phyloP scores from a whole-genome alignment of 208 protist species.

The Crithidia fasciculata region DNA sequence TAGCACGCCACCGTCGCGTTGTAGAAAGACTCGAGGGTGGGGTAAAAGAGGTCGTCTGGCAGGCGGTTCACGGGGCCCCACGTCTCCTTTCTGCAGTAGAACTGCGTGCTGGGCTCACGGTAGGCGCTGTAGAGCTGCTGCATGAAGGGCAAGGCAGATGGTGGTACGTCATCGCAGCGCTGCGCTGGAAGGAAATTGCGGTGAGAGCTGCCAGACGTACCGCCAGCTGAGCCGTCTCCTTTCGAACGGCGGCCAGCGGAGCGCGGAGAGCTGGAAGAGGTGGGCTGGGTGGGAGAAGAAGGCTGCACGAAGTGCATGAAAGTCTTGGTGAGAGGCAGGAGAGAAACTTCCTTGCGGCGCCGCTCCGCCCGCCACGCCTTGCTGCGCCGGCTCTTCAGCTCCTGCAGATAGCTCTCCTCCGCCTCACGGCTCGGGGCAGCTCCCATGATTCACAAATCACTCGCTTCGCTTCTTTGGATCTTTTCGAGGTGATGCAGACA shows the following conservation, averaged over 20 bases:
- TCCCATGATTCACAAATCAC: not conserved
- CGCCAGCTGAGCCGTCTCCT: not conserved
- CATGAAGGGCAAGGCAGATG: constrained; percentile 35
- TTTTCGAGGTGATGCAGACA: too few species aligned
- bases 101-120: constrained; percentile 42
- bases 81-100: constrained; percentile 40
- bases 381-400: not conserved
- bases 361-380: not conserved
- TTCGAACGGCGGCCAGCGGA: too few species aligned
- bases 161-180: constrained; percentile 1
- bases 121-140: constrained; percentile 48
- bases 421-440: constrained; percentile 17
- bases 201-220: not conserved
- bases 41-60: constrained; percentile 32
- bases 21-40: constrained; percentile 47
- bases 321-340: constrained; percentile 17
- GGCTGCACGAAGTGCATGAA: constrained; percentile 6
- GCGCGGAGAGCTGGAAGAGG: too few species aligned
- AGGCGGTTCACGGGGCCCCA: constrained; percentile 25
- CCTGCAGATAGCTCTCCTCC: constrained; percentile 14
- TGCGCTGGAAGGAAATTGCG: not conserved
- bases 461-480: too few species aligned
- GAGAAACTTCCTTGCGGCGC: constrained; percentile 8
- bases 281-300: too few species aligned
- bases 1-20: constrained; percentile 37